Percentiles rank a stretch among this genome's conserved stretches.
Evolutionary conservation across 441 rosid species (phyloP).

Genomic region (Erodium moschatum): DNA sequence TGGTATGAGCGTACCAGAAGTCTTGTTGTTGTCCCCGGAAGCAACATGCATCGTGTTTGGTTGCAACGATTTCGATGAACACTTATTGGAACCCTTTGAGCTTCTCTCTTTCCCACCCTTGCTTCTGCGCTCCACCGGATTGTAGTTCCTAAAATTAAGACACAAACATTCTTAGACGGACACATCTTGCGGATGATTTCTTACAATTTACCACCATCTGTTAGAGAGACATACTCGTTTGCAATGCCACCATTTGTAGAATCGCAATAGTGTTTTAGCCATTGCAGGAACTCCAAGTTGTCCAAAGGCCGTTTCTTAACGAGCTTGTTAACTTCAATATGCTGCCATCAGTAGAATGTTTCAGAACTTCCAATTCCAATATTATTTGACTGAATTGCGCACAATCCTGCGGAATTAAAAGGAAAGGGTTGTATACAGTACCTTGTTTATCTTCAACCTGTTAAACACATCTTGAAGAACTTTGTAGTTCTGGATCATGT

Average conservation of each 20-base stretch:
- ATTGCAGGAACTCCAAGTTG: constrained; percentile 3
- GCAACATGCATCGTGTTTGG: background rate
- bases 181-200: background rate
- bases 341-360: background rate
- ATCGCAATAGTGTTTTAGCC: constrained; percentile 4
- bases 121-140: background rate
- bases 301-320: background rate
- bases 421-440: background rate
- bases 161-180: background rate
- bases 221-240: background rate
- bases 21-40: background rate
- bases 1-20: background rate
- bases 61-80: background rate
- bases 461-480: background rate
- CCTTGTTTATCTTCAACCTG: constrained; percentile 3
- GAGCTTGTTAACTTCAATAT: constrained; percentile 2
- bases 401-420: too few species aligned
- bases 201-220: too few species aligned
- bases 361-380: too few species aligned
- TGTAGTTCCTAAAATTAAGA: background rate
- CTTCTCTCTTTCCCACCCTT: constrained; percentile 2
- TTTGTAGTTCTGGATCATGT: constrained; percentile 9
- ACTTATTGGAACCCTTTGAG: background rate
- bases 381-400: too few species aligned
- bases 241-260: background rate